Conservation (phyloP, 1,284 basidiomycete species). For the Rhodotorula glutinis region DNA sequence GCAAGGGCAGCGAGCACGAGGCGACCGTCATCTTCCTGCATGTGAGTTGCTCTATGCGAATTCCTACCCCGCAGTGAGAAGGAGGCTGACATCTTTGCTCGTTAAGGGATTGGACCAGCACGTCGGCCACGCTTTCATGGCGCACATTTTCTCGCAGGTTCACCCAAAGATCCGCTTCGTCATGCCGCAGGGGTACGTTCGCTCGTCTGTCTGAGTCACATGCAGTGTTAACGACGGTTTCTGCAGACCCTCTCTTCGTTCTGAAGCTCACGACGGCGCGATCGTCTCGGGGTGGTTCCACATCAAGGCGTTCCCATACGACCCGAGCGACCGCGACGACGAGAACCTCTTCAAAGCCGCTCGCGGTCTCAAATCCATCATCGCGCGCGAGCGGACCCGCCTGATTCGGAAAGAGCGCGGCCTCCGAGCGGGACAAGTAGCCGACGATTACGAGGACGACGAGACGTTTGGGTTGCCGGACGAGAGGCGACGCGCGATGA, state of each 20-base stretch:
- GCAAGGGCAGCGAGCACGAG: conserved; percentile 9
- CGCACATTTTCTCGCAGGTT: conserved; percentile 1
- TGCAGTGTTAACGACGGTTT: too few species aligned
- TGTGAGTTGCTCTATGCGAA: conserved; percentile 2
- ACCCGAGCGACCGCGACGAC: conserved; percentile 19
- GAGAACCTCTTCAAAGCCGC: conserved; percentile 17
- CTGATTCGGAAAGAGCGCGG: conserved; percentile 21
- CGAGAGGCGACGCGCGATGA: conserved; percentile 30
- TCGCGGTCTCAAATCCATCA: conserved; percentile 26
- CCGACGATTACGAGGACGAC: neutral
- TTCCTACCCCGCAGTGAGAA: too few species aligned
- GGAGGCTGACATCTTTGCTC: neutral
- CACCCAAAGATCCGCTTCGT: conserved; percentile 30
- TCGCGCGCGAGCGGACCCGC: conserved; percentile 21
- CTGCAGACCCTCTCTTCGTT: neutral
- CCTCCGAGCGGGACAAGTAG: neutral
- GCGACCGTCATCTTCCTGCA: conserved; percentile 33
- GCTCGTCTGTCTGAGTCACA: too few species aligned
- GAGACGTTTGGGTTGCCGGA: conserved; percentile 24
- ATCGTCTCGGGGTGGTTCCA: conserved; percentile 33
- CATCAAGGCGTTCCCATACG: conserved; percentile 29
- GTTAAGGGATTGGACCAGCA: conserved; percentile 30
- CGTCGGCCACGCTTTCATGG: conserved; percentile 16
- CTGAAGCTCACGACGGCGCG: neutral
- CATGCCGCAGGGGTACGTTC: conserved; percentile 31